phyloP scores from a whole-genome alignment of 345 rosid genomes.

The Populus tremula region DNA sequence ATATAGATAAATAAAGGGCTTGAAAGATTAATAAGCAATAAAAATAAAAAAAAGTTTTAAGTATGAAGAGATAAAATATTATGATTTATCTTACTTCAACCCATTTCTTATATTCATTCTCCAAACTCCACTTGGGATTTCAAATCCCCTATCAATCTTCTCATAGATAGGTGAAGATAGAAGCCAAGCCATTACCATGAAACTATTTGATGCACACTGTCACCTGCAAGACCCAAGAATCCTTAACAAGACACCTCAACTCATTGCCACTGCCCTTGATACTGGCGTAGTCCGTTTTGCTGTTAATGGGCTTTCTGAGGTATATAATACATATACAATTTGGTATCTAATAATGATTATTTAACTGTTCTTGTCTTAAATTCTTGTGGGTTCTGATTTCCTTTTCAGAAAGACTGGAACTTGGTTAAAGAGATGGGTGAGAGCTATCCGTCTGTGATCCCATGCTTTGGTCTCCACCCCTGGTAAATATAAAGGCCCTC shows the following conservation, averaged over 20 bases:
- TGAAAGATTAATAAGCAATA: too few species aligned
- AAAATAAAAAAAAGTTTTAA: too few species aligned
- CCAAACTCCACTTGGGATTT: too few species aligned
- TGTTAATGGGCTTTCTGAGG: constrained; percentile 86
- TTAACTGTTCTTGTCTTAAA: neutral
- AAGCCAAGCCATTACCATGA: constrained; percentile 28
- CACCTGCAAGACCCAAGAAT: constrained; percentile 97
- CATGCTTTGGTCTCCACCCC: constrained; percentile 95
- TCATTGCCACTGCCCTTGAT: constrained; percentile 56
- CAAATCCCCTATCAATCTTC: too few species aligned
- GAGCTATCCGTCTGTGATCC: constrained; percentile 61
- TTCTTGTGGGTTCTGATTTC: neutral
- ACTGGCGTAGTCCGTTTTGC: constrained; percentile 66
- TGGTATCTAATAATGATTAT: neutral
- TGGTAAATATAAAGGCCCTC: constrained; percentile 38
- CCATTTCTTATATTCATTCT: too few species aligned
- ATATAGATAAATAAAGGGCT: too few species aligned
- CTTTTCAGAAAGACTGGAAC: constrained; percentile 71
- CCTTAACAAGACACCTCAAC: constrained; percentile 48
- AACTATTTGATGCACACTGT: constrained; percentile 89
- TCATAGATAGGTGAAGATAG: too few species aligned
- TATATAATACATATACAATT: neutral
- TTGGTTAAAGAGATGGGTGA: constrained; percentile 71
- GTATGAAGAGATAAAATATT: too few species aligned
- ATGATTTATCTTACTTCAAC: too few species aligned